Conservation (phyloP, 352 stramenopile species). For the Aphanomyces invadans region DNA sequence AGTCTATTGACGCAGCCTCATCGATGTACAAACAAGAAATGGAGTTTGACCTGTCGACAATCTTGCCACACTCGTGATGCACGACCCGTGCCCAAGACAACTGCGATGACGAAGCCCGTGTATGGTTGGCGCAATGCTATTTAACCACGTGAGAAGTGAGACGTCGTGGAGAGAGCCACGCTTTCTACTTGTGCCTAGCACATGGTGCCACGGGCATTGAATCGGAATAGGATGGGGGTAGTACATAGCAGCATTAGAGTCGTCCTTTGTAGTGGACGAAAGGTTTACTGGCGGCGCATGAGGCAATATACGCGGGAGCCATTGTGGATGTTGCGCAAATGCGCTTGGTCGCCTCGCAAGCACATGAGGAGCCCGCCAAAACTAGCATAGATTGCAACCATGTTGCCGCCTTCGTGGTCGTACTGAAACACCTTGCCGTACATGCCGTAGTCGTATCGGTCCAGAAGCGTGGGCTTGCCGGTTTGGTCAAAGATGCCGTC, state of each 20-base stretch:
- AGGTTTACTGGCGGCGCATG: conserved; percentile 75
- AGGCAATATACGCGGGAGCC: conserved; percentile 94
- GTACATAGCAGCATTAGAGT: too few species aligned
- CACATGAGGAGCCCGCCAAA: conserved; percentile 97
- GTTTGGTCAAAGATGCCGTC: conserved; percentile 91
- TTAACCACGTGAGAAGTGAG: too few species aligned
- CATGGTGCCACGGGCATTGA: too few species aligned
- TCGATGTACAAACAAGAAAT: too few species aligned
- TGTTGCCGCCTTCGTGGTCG: conserved; percentile 91
- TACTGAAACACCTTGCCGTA: conserved; percentile 98
- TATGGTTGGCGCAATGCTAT: too few species aligned
- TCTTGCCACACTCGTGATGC: too few species aligned
- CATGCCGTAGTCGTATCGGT: conserved; percentile 99
- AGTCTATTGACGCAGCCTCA: too few species aligned
- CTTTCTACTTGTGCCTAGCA: too few species aligned
- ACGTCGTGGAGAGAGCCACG: too few species aligned
- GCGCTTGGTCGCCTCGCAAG: conserved; percentile 93
- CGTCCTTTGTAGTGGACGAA: not conserved
- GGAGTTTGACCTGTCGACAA: too few species aligned
- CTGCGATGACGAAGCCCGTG: too few species aligned
- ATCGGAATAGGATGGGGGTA: not conserved
- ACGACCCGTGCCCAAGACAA: too few species aligned
- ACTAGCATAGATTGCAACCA: conserved; percentile 90
- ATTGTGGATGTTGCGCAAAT: conserved; percentile 95
- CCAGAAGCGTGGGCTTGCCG: conserved; percentile 88